Percentiles rank a stretch among this genome's conserved stretches.
These are phyloP conservation scores for Hebeloma cylindrosporum DNA, from an alignment of 768 basidiomycete genomes.

Conservation along the genomic window DNA sequence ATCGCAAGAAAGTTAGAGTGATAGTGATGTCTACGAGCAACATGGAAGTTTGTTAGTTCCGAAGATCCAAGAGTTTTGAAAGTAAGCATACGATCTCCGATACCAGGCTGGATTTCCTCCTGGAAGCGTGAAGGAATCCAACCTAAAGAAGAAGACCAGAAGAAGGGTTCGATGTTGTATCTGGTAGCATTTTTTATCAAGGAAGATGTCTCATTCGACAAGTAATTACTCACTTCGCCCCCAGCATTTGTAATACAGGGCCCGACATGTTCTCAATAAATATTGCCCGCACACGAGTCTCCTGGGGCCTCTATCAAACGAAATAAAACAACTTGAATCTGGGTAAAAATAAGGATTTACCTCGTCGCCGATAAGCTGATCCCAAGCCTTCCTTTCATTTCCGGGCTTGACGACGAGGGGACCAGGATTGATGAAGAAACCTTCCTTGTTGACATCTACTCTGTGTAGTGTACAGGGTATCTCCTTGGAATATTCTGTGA, in stretches of 20 bases:
- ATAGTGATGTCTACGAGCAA: slow-evolving; percentile 53
- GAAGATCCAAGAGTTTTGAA: not conserved
- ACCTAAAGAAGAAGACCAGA: slow-evolving; percentile 62
- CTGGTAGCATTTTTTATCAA: slow-evolving; percentile 42
- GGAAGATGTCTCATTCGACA: slow-evolving; percentile 39
- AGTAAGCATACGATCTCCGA: slow-evolving; percentile 52
- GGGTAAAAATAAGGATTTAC: slow-evolving; percentile 29
- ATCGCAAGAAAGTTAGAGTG: slow-evolving; percentile 53
- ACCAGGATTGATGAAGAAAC: slow-evolving; percentile 33
- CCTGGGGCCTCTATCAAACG: slow-evolving; percentile 29
- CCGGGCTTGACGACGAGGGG: slow-evolving; percentile 23
- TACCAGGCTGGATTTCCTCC: slow-evolving; percentile 38
- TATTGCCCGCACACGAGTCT: slow-evolving; percentile 46
- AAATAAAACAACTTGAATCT: not conserved
- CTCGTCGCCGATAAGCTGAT: slow-evolving; percentile 26
- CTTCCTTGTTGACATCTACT: slow-evolving; percentile 41
- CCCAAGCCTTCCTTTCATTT: slow-evolving; percentile 38
- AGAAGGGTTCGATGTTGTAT: slow-evolving; percentile 64
- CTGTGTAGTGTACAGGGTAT: slow-evolving; percentile 33
- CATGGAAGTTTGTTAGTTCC: not conserved
- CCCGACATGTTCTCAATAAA: slow-evolving; percentile 56
- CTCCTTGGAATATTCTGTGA: slow-evolving; percentile 30
- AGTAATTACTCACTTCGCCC: slow-evolving; percentile 42
- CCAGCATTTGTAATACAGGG: slow-evolving; percentile 59
- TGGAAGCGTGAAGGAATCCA: slow-evolving; percentile 71